Percentiles rank a stretch among this genome's conserved stretches.
These are phyloP conservation scores for Globisporangium spinosum DNA, from an alignment of 352 stramenopile genomes.

Conservation along the genomic window DNA sequence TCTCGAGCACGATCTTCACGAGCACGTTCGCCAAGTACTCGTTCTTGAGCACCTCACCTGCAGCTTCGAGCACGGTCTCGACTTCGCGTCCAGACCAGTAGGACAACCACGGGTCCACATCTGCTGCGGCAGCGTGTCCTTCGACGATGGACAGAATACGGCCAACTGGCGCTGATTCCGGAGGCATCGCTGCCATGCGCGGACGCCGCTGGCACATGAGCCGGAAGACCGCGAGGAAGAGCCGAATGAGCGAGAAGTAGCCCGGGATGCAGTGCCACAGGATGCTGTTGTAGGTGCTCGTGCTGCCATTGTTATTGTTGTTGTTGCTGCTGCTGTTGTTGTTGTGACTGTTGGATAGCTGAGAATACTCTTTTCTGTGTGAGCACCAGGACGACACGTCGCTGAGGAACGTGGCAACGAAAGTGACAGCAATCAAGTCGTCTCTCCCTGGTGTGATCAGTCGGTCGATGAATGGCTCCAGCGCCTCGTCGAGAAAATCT, in stretches of 20 bases:
- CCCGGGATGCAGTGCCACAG: conserved; percentile 78
- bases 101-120: conserved; percentile 56
- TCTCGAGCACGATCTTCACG: conserved; percentile 76
- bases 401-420: conserved; percentile 62
- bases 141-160: conserved; percentile 64
- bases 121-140: conserved; percentile 19
- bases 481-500: conserved; percentile 40
- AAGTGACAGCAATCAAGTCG: conserved; percentile 61
- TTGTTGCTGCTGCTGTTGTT: not conserved
- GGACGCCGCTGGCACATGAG: conserved; percentile 74
- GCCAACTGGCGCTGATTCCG: conserved; percentile 28
- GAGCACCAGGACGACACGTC: conserved; percentile 62
- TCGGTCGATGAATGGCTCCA: conserved; percentile 56
- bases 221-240: conserved; percentile 67
- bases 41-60: conserved; percentile 67
- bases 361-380: conserved; percentile 27
- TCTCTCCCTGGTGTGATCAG: conserved; percentile 51
- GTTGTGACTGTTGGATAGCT: not conserved
- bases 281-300: conserved; percentile 21
- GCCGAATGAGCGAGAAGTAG: conserved; percentile 65
- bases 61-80: conserved; percentile 49
- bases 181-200: conserved; percentile 33
- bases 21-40: conserved; percentile 65
- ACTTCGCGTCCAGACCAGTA: conserved; percentile 73
- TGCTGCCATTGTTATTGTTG: not conserved